Evolutionary conservation across 1,284 basidiomycete genomes (phyloP).

Genomic region (Singerocomus rubriflavus): DNA sequence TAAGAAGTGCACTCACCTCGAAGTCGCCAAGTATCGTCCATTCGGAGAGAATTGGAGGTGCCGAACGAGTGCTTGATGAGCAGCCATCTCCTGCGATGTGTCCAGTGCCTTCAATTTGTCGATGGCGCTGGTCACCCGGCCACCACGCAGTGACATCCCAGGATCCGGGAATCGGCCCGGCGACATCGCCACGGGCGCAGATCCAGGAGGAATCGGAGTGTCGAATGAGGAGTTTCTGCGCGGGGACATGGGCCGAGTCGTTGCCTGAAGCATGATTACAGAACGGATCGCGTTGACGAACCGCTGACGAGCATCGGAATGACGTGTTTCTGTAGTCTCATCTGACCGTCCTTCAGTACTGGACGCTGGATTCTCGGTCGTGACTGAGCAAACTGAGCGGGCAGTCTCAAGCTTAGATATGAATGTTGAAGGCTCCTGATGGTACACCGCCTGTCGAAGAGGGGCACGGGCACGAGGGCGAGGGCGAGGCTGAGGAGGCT

Average conservation of each 20-base stretch:
- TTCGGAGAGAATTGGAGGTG: constrained; percentile 42
- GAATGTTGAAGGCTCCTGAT: constrained; percentile 22
- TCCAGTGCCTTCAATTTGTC: constrained; percentile 57
- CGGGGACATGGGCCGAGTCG: constrained; percentile 31
- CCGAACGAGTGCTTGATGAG: constrained; percentile 37
- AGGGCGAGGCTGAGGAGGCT: constrained; percentile 22
- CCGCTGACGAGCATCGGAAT: constrained; percentile 34
- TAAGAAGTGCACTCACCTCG: constrained; percentile 22
- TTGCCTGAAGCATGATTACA: constrained; percentile 46
- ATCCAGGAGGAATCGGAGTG: constrained; percentile 25
- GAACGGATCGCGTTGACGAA: constrained; percentile 45
- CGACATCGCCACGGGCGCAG: constrained; percentile 28
- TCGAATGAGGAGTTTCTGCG: constrained; percentile 31
- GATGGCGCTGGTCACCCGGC: constrained; percentile 53
- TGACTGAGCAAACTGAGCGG: constrained; percentile 23
- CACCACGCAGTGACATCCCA: constrained; percentile 44
- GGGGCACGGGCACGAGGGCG: constrained; percentile 19
- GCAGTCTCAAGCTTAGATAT: constrained; percentile 19
- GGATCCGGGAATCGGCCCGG: constrained; percentile 38
- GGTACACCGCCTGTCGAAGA: constrained; percentile 15
- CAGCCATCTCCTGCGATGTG: constrained; percentile 49
- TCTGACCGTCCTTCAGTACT: constrained; percentile 30
- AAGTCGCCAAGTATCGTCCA: constrained; percentile 38
- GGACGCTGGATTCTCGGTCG: constrained; percentile 30
- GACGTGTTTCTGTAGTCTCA: constrained; percentile 24